Evolutionary conservation across 805 yeast species (phyloP).

Genomic region (Maudiozyma bulderi): DNA sequence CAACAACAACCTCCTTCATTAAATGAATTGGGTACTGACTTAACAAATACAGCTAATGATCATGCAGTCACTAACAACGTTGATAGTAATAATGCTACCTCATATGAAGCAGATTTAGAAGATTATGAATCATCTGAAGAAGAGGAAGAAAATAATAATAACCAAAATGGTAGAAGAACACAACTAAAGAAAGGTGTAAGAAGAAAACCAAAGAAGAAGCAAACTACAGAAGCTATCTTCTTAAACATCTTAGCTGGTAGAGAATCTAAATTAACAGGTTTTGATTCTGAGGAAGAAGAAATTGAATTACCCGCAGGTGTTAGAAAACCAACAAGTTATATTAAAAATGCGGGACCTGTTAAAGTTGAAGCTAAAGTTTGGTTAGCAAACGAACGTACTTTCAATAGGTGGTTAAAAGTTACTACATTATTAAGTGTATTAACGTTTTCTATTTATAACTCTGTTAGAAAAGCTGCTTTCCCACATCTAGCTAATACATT

Average conservation of each 20-base stretch:
- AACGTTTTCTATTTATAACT: slow-evolving; percentile 74
- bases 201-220: slow-evolving; percentile 18
- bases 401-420: slow-evolving; percentile 89
- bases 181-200: slow-evolving; percentile 3
- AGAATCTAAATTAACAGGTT: slow-evolving; percentile 39
- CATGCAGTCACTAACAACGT: background rate
- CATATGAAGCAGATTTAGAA: slow-evolving; percentile 38
- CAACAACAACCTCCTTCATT: slow-evolving; percentile 3
- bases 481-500: slow-evolving; percentile 53
- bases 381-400: slow-evolving; percentile 97
- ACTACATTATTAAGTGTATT: slow-evolving; percentile 75
- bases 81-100: background rate
- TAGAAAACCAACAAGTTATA: slow-evolving; percentile 61
- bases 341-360: slow-evolving; percentile 84
- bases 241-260: slow-evolving; percentile 32
- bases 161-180: slow-evolving; percentile 2
- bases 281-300: slow-evolving; percentile 84
- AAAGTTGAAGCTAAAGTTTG: slow-evolving; percentile 96
- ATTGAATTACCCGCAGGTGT: slow-evolving; percentile 85
- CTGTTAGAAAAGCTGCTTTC: slow-evolving; percentile 59
- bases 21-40: background rate
- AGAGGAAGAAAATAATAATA: slow-evolving; percentile 13
- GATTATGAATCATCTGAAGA: slow-evolving; percentile 49
- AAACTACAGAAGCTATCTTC: slow-evolving; percentile 24
- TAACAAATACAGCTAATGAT: background rate